These are phyloP conservation scores for Leccinum truebloodii DNA, from an alignment of 768 basidiomycete genomes.

Conservation along the genomic window DNA sequence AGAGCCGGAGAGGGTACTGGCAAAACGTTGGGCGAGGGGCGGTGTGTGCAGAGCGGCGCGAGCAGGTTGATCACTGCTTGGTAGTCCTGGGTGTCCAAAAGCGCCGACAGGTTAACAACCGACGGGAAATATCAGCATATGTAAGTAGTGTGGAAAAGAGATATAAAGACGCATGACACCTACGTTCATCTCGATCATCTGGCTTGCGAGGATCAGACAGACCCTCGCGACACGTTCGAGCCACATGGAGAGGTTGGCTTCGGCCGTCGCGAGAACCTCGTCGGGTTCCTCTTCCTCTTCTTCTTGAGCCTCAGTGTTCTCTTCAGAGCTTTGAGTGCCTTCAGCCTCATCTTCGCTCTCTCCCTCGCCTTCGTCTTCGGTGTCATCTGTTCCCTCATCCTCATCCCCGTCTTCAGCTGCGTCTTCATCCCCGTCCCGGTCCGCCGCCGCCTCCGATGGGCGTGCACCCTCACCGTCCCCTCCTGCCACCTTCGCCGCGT, in stretches of 20 bases:
- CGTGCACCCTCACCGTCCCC: neutral
- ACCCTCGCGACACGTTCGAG: slow-evolving; percentile 75
- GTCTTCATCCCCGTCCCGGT: slow-evolving; percentile 25
- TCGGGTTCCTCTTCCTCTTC: slow-evolving; percentile 10
- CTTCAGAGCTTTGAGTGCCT: neutral
- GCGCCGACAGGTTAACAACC: neutral
- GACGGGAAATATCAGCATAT: neutral
- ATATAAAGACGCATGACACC: slow-evolving; percentile 5
- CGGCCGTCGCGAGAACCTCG: no score
- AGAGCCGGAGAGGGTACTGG: slow-evolving; percentile 49
- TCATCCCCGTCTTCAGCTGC: neutral
- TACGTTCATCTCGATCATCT: slow-evolving; percentile 85
- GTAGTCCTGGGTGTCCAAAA: slow-evolving; percentile 5
- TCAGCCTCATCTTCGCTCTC: neutral
- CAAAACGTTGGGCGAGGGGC: slow-evolving; percentile 10
- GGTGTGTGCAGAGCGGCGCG: slow-evolving; percentile 59
- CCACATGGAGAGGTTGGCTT: slow-evolving; percentile 66
- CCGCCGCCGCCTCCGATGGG: slow-evolving; percentile 3
- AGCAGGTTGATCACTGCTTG: slow-evolving; percentile 67
- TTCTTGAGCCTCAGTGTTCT: slow-evolving; percentile 4
- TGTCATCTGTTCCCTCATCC: neutral
- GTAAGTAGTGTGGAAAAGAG: neutral
- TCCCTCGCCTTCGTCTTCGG: neutral
- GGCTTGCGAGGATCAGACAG: slow-evolving; percentile 74
- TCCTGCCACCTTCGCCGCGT: neutral